These are phyloP conservation scores for Physcomitrellopsis africana DNA, from an alignment of 225 moss, liverwort and hornwort species.

Conservation along the genomic window DNA sequence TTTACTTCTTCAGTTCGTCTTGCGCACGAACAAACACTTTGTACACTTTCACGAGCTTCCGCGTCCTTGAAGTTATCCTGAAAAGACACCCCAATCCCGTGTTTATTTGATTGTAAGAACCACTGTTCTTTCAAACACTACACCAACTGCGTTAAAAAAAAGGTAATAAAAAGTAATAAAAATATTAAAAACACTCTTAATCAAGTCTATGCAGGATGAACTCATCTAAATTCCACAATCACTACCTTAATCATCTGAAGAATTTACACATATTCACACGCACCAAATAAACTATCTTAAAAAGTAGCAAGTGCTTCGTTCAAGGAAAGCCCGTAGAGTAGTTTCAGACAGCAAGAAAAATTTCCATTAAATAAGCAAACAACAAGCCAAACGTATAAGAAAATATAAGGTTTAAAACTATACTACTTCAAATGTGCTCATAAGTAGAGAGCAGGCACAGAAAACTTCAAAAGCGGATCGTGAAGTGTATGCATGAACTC, in stretches of 20 bases:
- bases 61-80: constrained; percentile 62
- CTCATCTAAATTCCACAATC: no score
- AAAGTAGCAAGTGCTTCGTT: no score
- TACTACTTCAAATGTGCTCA: neutral
- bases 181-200: no score
- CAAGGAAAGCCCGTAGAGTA: neutral
- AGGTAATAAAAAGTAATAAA: no score
- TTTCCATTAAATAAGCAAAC: constrained; percentile 13
- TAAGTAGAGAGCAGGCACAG: neutral
- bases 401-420: constrained; percentile 2
- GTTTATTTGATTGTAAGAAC: constrained; percentile 26
- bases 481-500: constrained; percentile 5
- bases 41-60: constrained; percentile 63
- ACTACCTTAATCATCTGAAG: no score
- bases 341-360: neutral
- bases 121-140: no score
- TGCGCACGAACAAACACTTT: constrained; percentile 64
- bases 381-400: neutral
- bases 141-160: no score
- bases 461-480: neutral
- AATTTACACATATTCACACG: no score
- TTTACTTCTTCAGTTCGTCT: constrained; percentile 72
- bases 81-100: constrained; percentile 34
- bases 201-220: no score
- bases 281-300: no score